Evolutionary conservation across 208 protist species (phyloP), one percentile per base, ranked within the genome.

Genomic region (Crithidia fasciculata): DNA sequence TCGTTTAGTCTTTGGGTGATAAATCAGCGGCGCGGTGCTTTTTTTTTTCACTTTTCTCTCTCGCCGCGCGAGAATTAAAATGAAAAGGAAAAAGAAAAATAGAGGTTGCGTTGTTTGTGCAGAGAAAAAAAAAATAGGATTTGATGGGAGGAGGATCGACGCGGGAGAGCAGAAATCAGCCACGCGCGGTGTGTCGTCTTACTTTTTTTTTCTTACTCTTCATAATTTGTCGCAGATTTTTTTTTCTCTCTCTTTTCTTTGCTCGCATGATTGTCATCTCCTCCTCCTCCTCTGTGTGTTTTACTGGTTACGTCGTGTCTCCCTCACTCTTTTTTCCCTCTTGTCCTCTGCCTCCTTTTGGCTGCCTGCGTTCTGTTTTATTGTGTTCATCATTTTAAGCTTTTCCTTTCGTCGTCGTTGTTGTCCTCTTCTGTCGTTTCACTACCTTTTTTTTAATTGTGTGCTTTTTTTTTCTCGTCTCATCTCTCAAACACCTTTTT

Each of bases 141-240:
- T 4, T 28, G 18, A 55, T n/a, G 15, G 18, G 7, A 18, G 7
- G 9, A 10, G 10, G 8, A 58, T 28, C 28, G 28, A 28, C 28
- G 28, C 28, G 28, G 28, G 28, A 28, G 28, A 28, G 28, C 28
- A 28, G 28, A 28, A 28, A 28, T 28, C 28, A 28, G 28, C 28
- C 28, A 28, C 28, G 28, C 28, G 28, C 28, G 28, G 28, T 28
- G 13, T 53, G 4, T 9, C 15, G 8, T 62, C 45, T 0, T 37
- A 10, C 50, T 39, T 60, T 65, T 50, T 68, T 52, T 69, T 47
- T 75, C 69, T 75, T 44, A 18, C 2, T 65, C 50, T 52, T 43
- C 47, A 8, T 37, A 12, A 43, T 16, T n/a, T 50, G 45, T 8
- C 13, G 45, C 8, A 15, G 52, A 8, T 2, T 56, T 56, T 59